Evolutionary conservation across 192 early-diverging fungal genomes (phyloP), one percentile per base, ranked within the genome.

Genomic region (Gamsiella multidivaricata): DNA sequence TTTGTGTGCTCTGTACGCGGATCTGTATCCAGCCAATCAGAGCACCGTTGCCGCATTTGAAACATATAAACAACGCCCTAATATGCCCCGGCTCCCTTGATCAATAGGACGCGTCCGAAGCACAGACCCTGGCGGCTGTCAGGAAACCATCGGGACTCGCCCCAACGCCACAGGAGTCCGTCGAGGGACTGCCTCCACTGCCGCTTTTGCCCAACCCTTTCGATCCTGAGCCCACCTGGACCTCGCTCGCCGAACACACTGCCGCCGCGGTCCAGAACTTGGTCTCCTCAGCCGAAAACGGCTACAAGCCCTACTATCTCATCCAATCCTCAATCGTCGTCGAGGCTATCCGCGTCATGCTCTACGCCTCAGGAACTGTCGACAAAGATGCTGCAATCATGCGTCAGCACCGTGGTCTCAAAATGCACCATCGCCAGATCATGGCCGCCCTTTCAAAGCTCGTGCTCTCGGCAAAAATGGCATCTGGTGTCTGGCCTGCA

Each of bases 401-500:
- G 72, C 84, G 88, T 59, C 81, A 82, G 41, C 87, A 96, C 70
- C 79, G 76, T 20, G 66, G 79, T 53, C 81, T 98, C 43, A 90
- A 86, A 73, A 81, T 85, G 54, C 74, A 88, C 54, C 93, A 97
- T 81, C 86, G 87, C 18, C 85, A 88, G 33, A 91, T 98, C 31
- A 91, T 94, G 79, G 89, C 88, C 22, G 82, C 90, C 5, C 70
- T 97, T 15, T 93, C 94, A 23, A 95, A 95, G 54, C 83, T 98
- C 57, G 86, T 92, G 20, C 80, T 97, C 23, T 88, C 93, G 20
- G 90, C 94, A 29, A 95, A 93, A 64, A 85, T 90, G 32, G 94
- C 92, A 0, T 82, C 92, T 5, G 92, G 91, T n/a, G 87, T 96
- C 29, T 96, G 95, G 94, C 94, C 95, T 34, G 91, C 92, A 17